Conservation (phyloP, 2,329 filamentous ascomycete species). For the Sphaceloma murrayae region DNA sequence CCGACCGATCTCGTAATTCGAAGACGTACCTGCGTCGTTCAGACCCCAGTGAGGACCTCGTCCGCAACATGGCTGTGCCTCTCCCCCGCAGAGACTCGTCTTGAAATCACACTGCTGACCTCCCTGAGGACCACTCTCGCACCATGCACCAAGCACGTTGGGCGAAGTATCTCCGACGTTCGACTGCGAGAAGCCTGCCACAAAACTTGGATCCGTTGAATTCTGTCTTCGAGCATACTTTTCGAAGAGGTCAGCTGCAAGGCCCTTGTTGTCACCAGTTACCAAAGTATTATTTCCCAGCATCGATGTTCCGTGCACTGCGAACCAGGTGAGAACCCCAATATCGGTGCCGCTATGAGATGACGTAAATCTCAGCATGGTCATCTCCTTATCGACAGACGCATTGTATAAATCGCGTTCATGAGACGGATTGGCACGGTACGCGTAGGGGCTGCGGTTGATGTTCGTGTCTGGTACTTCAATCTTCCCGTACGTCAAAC, state of each 20-base stretch:
- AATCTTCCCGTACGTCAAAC: constrained; percentile 59
- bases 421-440: constrained; percentile 69
- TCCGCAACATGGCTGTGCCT: constrained; percentile 61
- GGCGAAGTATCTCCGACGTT: constrained; percentile 87
- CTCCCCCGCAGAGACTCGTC: constrained; percentile 76
- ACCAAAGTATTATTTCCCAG: constrained; percentile 85
- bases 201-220: constrained; percentile 43
- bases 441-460: constrained; percentile 81
- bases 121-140: constrained; percentile 63
- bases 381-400: constrained; percentile 67
- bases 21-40: constrained; percentile 56
- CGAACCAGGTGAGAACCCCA: constrained; percentile 81
- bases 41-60: constrained; percentile 60
- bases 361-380: constrained; percentile 61
- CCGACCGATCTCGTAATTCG: constrained; percentile 65
- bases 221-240: constrained; percentile 39
- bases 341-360: constrained; percentile 65
- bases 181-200: constrained; percentile 85
- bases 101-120: constrained; percentile 61
- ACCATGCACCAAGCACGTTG: constrained; percentile 79
- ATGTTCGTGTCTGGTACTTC: constrained; percentile 69
- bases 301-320: constrained; percentile 84
- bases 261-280: constrained; percentile 93
- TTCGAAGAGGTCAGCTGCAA: constrained; percentile 79
- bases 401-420: constrained; percentile 62